These are phyloP conservation scores for Jaminaea rosea DNA, from an alignment of 1,284 basidiomycete genomes.

Conservation along the genomic window DNA sequence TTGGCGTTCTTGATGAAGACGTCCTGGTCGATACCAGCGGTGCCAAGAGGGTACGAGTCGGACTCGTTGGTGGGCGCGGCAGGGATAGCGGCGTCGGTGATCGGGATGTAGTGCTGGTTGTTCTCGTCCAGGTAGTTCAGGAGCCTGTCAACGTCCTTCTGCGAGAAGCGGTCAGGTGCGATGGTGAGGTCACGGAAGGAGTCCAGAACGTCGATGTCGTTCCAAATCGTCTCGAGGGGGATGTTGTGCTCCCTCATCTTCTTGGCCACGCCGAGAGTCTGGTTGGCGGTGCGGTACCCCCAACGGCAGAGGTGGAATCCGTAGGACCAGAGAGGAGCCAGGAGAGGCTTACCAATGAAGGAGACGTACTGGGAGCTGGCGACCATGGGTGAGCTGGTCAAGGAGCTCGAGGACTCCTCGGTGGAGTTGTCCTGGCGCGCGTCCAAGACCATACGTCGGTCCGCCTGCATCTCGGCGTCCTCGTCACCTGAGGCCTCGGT, in stretches of 20 bases:
- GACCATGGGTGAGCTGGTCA: slow-evolving; percentile 16
- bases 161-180: slow-evolving; percentile 60
- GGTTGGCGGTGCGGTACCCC: slow-evolving; percentile 25
- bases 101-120: slow-evolving; percentile 47
- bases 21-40: slow-evolving; percentile 22
- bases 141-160: slow-evolving; percentile 57
- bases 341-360: slow-evolving; percentile 20
- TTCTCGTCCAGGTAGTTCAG: slow-evolving; percentile 56
- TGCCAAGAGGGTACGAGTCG: slow-evolving; percentile 23
- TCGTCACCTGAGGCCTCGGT: no score
- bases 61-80: slow-evolving; percentile 49
- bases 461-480: no score
- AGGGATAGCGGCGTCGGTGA: slow-evolving; percentile 44
- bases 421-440: background rate
- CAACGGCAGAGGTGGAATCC: slow-evolving; percentile 36
- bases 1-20: slow-evolving; percentile 32
- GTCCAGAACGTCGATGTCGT: slow-evolving; percentile 62
- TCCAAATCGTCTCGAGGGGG: slow-evolving; percentile 69
- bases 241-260: slow-evolving; percentile 47
- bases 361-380: slow-evolving; percentile 32
- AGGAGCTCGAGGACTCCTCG: background rate
- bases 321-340: slow-evolving; percentile 25
- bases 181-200: slow-evolving; percentile 61
- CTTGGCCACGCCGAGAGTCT: slow-evolving; percentile 18
- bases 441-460: background rate